phyloP scores from a whole-genome alignment of 176 grass and related monocot species.

The Zoysia pacifica region DNA sequence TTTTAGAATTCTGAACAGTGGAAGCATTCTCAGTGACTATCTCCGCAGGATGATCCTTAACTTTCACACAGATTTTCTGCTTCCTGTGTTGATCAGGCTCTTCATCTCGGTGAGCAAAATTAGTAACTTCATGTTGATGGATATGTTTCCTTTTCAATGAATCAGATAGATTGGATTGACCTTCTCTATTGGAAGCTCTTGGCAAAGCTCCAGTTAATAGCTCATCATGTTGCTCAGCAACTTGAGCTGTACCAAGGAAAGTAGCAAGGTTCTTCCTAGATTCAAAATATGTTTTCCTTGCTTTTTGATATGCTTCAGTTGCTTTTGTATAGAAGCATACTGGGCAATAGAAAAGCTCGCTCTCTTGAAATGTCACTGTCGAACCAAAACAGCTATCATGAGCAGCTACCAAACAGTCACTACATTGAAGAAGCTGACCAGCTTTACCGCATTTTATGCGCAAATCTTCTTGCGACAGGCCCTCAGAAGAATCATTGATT shows the following conservation, averaged over 20 bases:
- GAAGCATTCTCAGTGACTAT: conserved; percentile 21
- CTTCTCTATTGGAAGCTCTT: conserved; percentile 14
- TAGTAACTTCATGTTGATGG: conserved; percentile 7
- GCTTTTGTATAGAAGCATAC: conserved; percentile 49
- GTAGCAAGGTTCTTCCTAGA: conserved; percentile 29
- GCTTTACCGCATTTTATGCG: conserved; percentile 56
- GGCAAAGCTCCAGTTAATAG: conserved; percentile 23
- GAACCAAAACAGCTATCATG: conserved; percentile 44
- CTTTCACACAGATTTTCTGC: conserved; percentile 40
- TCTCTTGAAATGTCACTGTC: conserved; percentile 28
- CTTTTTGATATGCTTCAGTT: conserved; percentile 43
- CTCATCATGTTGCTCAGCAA: background rate
- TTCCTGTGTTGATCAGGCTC: conserved; percentile 22
- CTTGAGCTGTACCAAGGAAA: conserved; percentile 31
- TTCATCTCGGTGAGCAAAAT: background rate
- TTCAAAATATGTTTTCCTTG: conserved; percentile 39
- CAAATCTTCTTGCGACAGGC: conserved; percentile 40
- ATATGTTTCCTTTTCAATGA: conserved; percentile 11
- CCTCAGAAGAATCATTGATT: conserved; percentile 11
- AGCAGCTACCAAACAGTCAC: conserved; percentile 37
- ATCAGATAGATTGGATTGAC: conserved; percentile 1
- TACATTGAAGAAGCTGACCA: conserved; percentile 51
- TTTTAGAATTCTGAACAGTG: background rate
- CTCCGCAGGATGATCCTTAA: conserved; percentile 18
- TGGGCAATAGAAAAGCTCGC: conserved; percentile 42